Evolutionary conservation across 2,329 filamentous ascomycete species (phyloP), one percentile per base, ranked within the genome.

Genomic region (Periconia digitata): DNA sequence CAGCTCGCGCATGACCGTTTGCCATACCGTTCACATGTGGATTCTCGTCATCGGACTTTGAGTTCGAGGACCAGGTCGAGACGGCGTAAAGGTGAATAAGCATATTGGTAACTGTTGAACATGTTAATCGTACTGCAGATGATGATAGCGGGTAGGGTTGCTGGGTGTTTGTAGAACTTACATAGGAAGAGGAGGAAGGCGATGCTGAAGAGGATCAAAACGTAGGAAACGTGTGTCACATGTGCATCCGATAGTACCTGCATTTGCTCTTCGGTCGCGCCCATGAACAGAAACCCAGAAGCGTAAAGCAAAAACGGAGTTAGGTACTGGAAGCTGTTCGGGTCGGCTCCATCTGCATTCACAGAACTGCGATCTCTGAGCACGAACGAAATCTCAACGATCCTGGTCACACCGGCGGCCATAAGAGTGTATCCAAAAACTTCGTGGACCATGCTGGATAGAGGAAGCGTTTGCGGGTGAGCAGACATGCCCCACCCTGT

Each of bases 201-300:
- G 43, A 96, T 78, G 62, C 90, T 95, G 79, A 88, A 97, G 8
- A 96, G 76, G 44, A 97, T 92, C 21, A 99, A 80, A 35, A 97
- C 84, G 70, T 97, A 99, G 5, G 92, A 87, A 36, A 97, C 89
- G 64, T 95, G 90, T 21, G 91, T 91, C 62, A 97, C 85, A 50
- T 85, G 80, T 0, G 89, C 87, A 34, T 83, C 77, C 35, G 83
- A 80, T 5, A 97, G 78, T 1, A 96, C 77, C 18, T 78, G 65
- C 89, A 97, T 96, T 73, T 97, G 94, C 74, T 99, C 92, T 70
- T 97, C 94, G 0, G 91, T 97, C 15, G 94, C 92, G 24, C 90
- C 89, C 91, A 97, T 95, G 76, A 99, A 99, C 35, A 99, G 80
- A 74, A 97, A 96, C 1, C 94, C 94, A 3, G 92, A 88, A 6